Evolutionary conservation across 805 yeast species (phyloP), one percentile per base, ranked within the genome.

Genomic region (Sungouiozyma ichnusensis): DNA sequence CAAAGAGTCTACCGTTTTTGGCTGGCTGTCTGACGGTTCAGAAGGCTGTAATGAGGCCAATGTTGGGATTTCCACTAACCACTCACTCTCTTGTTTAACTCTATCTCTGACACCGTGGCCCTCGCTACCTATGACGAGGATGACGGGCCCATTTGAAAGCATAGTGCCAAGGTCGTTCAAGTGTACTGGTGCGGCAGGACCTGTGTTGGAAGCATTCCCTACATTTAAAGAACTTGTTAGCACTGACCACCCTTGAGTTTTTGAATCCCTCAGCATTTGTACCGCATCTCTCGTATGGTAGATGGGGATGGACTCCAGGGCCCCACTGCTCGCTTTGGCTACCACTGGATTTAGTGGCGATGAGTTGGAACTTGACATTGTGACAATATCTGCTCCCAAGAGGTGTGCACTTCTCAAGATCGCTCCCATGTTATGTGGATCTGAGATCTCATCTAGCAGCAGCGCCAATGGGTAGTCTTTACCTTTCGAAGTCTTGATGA

Each of bases 401-500:
- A 71, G 86, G 62, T 78, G 81, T 0, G 94, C 90, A 2, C 87
- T 74, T 55, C 96, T 67, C 20, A 84, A 62, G 35, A 86, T 76
- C 18, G 90, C 92, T 6, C 96, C 96, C 50, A 85, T 67, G 57
- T 86, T 86, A 57, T 85, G 94, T 0, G 95, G 90, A 58, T 86
- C 95, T 13, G 84, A 76, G 36, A 87, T 70, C 44, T 83, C 85
- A 59, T 86, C 95, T 19, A 86, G 62, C 51, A 72, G 85, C 3
- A 86, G 49, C 0, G 86, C 95, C 15, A 87, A 52, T 2, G 95
- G 94, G 51, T 62, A 62, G 15, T 55, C 55, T 32, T 58, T 61
- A 17, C 42, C 49, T 16, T 55, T 48, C 9, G 6, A 7, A 24
- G 29, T 24, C 29, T 11, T 24, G 29, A 11, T 24, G 29, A 24